phyloP scores from a whole-genome alignment of 441 rosid species.

The Pelargonium cotyledonis region DNA sequence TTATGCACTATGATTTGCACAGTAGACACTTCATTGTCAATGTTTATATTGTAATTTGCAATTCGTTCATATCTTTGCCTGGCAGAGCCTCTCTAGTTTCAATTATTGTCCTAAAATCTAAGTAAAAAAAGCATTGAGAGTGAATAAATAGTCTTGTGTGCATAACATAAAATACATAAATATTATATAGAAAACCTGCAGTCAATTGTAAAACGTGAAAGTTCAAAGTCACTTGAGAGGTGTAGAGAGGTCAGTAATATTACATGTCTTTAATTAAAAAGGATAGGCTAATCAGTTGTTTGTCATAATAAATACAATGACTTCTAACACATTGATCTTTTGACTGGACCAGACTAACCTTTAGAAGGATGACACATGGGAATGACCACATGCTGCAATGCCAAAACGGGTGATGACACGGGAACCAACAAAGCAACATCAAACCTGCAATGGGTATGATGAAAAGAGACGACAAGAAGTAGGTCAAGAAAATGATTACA shows the following conservation, averaged over 20 bases:
- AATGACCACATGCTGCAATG: conserved; percentile 66
- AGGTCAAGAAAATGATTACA: not conserved
- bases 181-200: not conserved
- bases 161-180: not conserved
- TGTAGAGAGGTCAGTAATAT: too few species aligned
- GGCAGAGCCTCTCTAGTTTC: too few species aligned
- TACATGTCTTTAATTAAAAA: too few species aligned
- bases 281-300: too few species aligned
- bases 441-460: conserved; percentile 50
- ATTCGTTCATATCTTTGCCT: too few species aligned
- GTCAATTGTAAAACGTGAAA: not conserved
- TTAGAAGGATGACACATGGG: conserved; percentile 35
- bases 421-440: conserved; percentile 77
- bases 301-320: not conserved
- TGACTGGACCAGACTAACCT: conserved; percentile 35
- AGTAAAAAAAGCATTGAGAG: not conserved
- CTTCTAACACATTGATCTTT: conserved; percentile 8
- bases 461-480: conserved; percentile 6
- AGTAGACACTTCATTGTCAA: too few species aligned
- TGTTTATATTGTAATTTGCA: too few species aligned
- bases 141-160: not conserved
- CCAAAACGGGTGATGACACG: conserved; percentile 60
- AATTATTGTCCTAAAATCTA: too few species aligned
- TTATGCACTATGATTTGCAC: too few species aligned
- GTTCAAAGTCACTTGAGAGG: too few species aligned